Evolutionary conservation across 2,329 filamentous ascomycete species (phyloP).

Genomic region (Laburnicola sp.): DNA sequence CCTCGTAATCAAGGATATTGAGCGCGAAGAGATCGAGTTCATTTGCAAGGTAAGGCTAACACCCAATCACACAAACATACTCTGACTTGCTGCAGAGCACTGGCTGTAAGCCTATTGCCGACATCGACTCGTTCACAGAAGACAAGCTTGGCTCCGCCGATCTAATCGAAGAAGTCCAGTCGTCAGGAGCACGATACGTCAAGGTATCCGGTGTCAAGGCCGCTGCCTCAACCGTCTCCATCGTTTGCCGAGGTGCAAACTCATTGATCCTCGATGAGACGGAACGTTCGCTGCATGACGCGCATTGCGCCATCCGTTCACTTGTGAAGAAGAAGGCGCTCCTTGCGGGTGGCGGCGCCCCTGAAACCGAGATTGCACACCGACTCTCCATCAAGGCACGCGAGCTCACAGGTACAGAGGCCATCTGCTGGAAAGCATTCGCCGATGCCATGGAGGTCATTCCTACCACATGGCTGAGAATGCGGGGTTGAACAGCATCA

Average conservation of each 20-base stretch:
- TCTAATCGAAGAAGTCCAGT: conserved; percentile 87
- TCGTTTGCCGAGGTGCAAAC: conserved; percentile 94
- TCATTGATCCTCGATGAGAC: conserved; percentile 93
- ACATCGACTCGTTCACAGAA: conserved; percentile 97
- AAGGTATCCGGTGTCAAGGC: conserved; percentile 92
- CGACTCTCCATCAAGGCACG: conserved; percentile 81
- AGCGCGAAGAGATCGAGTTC: conserved; percentile 98
- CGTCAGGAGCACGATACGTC: conserved; percentile 85
- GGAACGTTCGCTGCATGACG: conserved; percentile 94
- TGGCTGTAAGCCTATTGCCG: conserved; percentile 97
- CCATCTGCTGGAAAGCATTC: conserved; percentile 99
- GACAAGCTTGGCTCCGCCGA: conserved; percentile 96
- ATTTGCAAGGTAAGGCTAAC: conserved; percentile 73
- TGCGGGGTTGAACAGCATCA: conserved; percentile 96
- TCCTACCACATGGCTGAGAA: conserved; percentile 97
- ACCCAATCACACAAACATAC: background rate
- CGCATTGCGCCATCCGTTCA: conserved; percentile 95
- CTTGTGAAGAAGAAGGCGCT: conserved; percentile 99
- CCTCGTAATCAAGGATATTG: conserved; percentile 93
- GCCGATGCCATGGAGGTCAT: conserved; percentile 97
- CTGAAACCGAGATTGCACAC: conserved; percentile 94
- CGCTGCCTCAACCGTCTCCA: conserved; percentile 82
- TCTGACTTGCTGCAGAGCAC: conserved; percentile 61
- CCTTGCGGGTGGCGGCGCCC: conserved; percentile 92
- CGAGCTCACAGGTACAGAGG: conserved; percentile 84